Evolutionary conservation across 2,329 filamentous ascomycete species (phyloP).

Genomic region (Drechslerella dactyloides): DNA sequence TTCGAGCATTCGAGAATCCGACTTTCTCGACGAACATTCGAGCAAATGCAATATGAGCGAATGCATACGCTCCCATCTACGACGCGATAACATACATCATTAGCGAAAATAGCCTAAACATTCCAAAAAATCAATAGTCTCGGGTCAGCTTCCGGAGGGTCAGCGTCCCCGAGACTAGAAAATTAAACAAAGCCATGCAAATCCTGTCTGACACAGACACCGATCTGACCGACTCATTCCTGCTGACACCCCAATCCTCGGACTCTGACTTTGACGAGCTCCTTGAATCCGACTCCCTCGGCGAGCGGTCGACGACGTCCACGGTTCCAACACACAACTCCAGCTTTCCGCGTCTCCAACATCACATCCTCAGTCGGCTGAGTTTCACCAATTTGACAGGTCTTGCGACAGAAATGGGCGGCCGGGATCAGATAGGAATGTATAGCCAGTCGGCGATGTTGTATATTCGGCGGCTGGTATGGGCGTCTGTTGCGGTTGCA

Average conservation of each 20-base stretch:
- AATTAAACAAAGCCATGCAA: conserved; percentile 19
- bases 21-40: no score
- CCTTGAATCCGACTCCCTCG: conserved; percentile 40
- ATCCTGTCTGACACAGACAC: conserved; percentile 20
- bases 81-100: no score
- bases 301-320: conserved; percentile 43
- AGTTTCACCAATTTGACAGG: conserved; percentile 3
- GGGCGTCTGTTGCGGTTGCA: conserved; percentile 15
- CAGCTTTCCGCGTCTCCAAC: conserved; percentile 15
- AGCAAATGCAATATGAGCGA: no score
- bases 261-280: conserved; percentile 46
- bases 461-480: conserved; percentile 11
- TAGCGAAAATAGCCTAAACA: no score
- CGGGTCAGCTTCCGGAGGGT: no score
- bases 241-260: conserved; percentile 29
- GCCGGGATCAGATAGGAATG: neutral
- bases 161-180: no score
- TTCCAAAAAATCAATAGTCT: no score
- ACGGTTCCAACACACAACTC: conserved; percentile 29
- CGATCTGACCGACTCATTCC: conserved; percentile 17
- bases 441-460: conserved; percentile 9
- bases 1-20: no score
- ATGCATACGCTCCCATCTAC: no score
- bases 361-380: neutral
- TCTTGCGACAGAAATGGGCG: neutral